Base-by-base conservation (phyloP, 2,329 filamentous ascomycete species). In the Pseudogymnoascus sp. region DNA sequence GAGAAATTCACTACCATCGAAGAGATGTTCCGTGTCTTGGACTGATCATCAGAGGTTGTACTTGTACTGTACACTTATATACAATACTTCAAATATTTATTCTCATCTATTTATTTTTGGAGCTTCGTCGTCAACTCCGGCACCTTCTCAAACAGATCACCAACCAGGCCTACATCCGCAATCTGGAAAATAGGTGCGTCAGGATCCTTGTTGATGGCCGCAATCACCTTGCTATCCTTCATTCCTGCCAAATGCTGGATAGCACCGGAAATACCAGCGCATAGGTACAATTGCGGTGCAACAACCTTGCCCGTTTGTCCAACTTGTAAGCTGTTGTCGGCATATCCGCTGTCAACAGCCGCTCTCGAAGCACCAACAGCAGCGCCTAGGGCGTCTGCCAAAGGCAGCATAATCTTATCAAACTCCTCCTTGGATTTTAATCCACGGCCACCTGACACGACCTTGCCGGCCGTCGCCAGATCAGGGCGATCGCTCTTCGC, bases 191-290 rank as follows among this genome's bases (percentile, higher is more conserved):
- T 99, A 31, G 95, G 95, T 63, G 95, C 95, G 77, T 99, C 95
- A 4, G 87, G 81, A 73, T 99, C 95, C 81, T 99, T 99, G 83
- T 99, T 99, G 74, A 99, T 98, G 12, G 91, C 91, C 22, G 93
- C 95, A 79, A 99, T 99, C 64, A 99, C 95, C 81, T 99, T 99
- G 81, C 92, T 97, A 75, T 99, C 95, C 84, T 99, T 99, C 95
- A 99, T 99, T 74, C 95, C 95, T 33, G 95, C 95, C 78, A 99
- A 78, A 81, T 99, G 95, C 79, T 99, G 95, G 70, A 99, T 99
- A 22, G 95, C 95, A 62, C 95, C 95, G 7, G 91, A 96, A 70
- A 99, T 98, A 73, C 95, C 95, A 11, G 93, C 93, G 62, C 92
- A 96, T 69, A 99, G 83, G 75, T 99, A 99, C 65, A 99, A 81